Evolutionary conservation across 2,329 filamentous ascomycete species (phyloP).

Genomic region (Aureobasidium sp.): DNA sequence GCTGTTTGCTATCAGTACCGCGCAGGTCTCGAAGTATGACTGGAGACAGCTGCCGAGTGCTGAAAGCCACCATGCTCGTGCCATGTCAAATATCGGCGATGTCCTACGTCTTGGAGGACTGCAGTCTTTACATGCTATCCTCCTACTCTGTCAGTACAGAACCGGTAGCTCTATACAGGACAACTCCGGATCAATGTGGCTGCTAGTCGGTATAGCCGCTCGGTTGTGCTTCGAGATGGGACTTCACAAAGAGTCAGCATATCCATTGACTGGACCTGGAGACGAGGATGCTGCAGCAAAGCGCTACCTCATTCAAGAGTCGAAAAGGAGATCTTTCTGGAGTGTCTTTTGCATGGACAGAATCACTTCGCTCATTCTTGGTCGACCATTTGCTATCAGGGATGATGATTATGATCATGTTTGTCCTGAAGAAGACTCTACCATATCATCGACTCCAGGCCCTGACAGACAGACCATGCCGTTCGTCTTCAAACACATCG

Average conservation of each 20-base stretch:
- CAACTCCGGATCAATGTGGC: constrained; percentile 33
- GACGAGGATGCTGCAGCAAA: neutral
- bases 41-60: constrained; percentile 39
- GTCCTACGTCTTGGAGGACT: constrained; percentile 34
- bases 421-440: constrained; percentile 26
- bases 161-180: constrained; percentile 34
- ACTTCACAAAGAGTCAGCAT: constrained; percentile 34
- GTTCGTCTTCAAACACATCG: constrained; percentile 34
- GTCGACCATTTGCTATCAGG: constrained; percentile 35
- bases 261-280: constrained; percentile 19
- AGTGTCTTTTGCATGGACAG: constrained; percentile 36
- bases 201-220: constrained; percentile 38
- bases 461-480: neutral
- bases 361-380: constrained; percentile 33
- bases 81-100: constrained; percentile 32
- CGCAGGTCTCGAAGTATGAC: constrained; percentile 39
- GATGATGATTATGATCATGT: constrained; percentile 37
- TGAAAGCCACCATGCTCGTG: constrained; percentile 36
- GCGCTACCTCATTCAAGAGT: constrained; percentile 27
- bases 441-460: neutral
- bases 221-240: constrained; percentile 50
- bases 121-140: constrained; percentile 35
- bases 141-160: constrained; percentile 39
- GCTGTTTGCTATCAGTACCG: constrained; percentile 38
- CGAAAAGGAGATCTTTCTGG: constrained; percentile 38